These are phyloP conservation scores for Amphichorda felina DNA, from an alignment of 2,329 filamentous ascomycete species.

Conservation along the genomic window DNA sequence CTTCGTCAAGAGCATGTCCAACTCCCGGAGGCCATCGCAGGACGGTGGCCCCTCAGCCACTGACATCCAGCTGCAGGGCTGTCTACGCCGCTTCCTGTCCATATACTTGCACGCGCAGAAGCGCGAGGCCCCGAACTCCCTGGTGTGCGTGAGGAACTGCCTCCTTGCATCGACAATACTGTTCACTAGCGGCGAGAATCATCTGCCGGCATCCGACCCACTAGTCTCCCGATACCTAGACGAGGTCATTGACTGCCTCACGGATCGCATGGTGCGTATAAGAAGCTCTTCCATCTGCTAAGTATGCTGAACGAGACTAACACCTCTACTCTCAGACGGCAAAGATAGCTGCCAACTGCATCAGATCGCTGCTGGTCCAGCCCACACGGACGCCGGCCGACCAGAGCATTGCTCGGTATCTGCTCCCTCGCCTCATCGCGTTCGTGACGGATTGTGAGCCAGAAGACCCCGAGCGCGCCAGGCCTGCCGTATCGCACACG, in stretches of 20 bases:
- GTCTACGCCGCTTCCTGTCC: constrained; percentile 68
- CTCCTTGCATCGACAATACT: constrained; percentile 82
- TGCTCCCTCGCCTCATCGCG: constrained; percentile 62
- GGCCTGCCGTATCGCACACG: constrained; percentile 58
- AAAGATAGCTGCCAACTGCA: constrained; percentile 82
- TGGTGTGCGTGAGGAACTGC: constrained; percentile 87
- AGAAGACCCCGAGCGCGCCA: constrained; percentile 70
- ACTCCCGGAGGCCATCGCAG: constrained; percentile 22
- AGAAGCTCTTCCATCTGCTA: background rate
- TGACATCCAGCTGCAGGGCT: constrained; percentile 65
- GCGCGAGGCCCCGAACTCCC: constrained; percentile 60
- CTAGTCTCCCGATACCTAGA: constrained; percentile 64
- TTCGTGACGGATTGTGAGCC: constrained; percentile 61
- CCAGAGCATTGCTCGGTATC: constrained; percentile 59
- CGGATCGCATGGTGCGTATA: constrained; percentile 57
- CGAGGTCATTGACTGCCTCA: constrained; percentile 76
- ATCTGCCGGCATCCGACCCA: constrained; percentile 62
- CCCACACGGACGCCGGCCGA: constrained; percentile 51
- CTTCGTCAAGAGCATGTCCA: constrained; percentile 68
- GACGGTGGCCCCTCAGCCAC: constrained; percentile 33
- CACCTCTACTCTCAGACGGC: constrained; percentile 43
- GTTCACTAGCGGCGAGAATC: constrained; percentile 67
- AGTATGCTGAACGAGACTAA: background rate
- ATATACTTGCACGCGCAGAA: constrained; percentile 69
- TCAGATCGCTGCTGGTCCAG: constrained; percentile 69